phyloP scores from a whole-genome alignment of 176 grass and related monocot species.

The Lolium perenne region DNA sequence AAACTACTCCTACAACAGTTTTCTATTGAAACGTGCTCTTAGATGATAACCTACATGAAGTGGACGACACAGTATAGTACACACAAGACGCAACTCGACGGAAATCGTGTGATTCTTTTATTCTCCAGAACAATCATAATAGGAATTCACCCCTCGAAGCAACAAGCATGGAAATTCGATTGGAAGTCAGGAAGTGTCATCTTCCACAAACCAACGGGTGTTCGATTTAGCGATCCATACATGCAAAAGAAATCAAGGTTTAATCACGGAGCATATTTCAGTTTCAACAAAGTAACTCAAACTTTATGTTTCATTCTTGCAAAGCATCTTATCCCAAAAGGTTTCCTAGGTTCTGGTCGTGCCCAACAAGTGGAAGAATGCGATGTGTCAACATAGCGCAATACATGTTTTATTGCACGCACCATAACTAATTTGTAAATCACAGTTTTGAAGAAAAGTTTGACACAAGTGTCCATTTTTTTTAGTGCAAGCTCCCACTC shows the following conservation, averaged over 20 bases:
- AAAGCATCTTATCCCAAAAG: constrained; percentile 2
- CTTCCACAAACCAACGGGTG: too few relatives aligned
- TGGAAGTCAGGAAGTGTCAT: too few relatives aligned
- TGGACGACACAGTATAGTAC: too few relatives aligned
- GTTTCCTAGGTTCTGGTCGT: neutral
- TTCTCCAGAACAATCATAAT: neutral
- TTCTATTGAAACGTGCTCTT: neutral
- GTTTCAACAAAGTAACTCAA: constrained; percentile 28
- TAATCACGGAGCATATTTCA: neutral
- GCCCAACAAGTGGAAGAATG: neutral
- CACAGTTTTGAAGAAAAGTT: neutral
- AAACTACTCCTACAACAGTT: neutral
- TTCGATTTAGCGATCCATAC: neutral
- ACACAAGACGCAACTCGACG: too few relatives aligned
- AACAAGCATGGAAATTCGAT: neutral
- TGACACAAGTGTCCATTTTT: neutral
- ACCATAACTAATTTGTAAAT: neutral
- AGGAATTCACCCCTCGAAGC: neutral
- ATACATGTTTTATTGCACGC: neutral
- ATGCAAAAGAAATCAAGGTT: neutral
- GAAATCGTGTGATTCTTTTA: neutral
- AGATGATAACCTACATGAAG: neutral
- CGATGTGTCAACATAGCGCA: neutral
- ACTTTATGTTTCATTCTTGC: neutral
- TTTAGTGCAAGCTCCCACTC: neutral